Conservation (phyloP, 1,284 basidiomycete genomes). For the Cerrena zonata region DNA sequence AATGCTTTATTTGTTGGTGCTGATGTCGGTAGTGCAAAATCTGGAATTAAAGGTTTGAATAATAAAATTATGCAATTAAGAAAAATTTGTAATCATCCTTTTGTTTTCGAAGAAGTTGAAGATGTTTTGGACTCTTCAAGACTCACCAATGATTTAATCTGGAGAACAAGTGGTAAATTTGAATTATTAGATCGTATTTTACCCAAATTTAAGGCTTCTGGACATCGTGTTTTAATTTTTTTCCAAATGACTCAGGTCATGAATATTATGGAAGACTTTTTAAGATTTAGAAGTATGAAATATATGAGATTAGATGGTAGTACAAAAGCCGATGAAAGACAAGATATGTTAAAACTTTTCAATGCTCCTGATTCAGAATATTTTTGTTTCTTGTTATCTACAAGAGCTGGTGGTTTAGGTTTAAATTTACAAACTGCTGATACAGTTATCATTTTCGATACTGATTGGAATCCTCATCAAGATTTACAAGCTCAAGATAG, state of each 20-base stretch:
- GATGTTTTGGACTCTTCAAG: constrained; percentile 82
- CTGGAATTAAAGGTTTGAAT: constrained; percentile 81
- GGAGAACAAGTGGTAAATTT: constrained; percentile 89
- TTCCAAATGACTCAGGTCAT: constrained; percentile 99
- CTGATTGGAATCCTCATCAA: constrained; percentile 85
- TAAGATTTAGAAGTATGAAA: constrained; percentile 85
- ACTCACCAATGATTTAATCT: constrained; percentile 78
- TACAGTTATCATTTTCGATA: constrained; percentile 83
- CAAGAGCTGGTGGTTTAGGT: constrained; percentile 94
- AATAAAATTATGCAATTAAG: constrained; percentile 99
- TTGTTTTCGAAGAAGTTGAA: constrained; percentile 93
- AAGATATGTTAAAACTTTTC: constrained; percentile 83
- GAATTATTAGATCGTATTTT: constrained; percentile 91
- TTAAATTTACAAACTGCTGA: constrained; percentile 97
- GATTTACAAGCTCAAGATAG: constrained; percentile 99
- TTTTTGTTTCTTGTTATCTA: constrained; percentile 93
- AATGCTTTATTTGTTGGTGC: constrained; percentile 92
- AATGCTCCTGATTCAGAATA: constrained; percentile 88
- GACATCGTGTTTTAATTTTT: constrained; percentile 94
- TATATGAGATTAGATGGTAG: constrained; percentile 95
- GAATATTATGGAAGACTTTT: constrained; percentile 99
- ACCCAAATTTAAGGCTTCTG: constrained; percentile 89
- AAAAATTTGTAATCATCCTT: constrained; percentile 98
- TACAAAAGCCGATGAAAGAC: constrained; percentile 97
- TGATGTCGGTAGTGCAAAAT: constrained; percentile 62